Conservation (phyloP, 768 basidiomycete species). For the Suillus subaureus region DNA sequence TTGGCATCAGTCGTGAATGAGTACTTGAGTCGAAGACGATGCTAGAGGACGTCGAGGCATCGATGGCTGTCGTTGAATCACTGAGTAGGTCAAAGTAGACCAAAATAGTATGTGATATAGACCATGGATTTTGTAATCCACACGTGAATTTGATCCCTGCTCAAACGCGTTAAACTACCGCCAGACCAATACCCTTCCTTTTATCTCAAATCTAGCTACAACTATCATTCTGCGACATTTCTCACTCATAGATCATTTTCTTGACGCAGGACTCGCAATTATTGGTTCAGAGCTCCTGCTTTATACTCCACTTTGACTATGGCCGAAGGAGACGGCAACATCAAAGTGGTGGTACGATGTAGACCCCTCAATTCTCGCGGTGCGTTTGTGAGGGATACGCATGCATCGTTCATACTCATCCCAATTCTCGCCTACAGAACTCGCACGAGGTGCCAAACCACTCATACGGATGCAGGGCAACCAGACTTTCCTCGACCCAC, state of each 20-base stretch:
- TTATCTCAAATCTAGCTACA: constrained; percentile 12
- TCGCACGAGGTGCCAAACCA: constrained; percentile 89
- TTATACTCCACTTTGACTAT: constrained; percentile 39
- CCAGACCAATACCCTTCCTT: constrained; percentile 12
- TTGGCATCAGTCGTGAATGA: constrained; percentile 77
- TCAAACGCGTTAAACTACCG: constrained; percentile 11
- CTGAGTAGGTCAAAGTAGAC: neutral
- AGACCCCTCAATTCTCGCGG: constrained; percentile 94
- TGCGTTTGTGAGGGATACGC: constrained; percentile 40
- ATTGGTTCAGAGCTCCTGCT: constrained; percentile 16
- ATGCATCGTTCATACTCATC: neutral
- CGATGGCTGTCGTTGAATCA: neutral
- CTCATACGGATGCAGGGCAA: constrained; percentile 96
- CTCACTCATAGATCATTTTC: constrained; percentile 9
- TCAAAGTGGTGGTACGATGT: constrained; percentile 94
- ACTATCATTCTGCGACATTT: constrained; percentile 11
- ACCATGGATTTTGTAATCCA: neutral
- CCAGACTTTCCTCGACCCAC: constrained; percentile 91
- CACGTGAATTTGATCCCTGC: constrained; percentile 13
- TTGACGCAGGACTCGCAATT: constrained; percentile 12
- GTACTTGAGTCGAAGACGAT: constrained; percentile 74
- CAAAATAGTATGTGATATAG: neutral
- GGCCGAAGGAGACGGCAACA: constrained; percentile 87
- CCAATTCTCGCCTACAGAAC: constrained; percentile 53
- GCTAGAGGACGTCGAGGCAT: constrained; percentile 46